These are phyloP conservation scores for Rhizopogon vinicolor DNA, from an alignment of 768 basidiomycete species.

Conservation along the genomic window DNA sequence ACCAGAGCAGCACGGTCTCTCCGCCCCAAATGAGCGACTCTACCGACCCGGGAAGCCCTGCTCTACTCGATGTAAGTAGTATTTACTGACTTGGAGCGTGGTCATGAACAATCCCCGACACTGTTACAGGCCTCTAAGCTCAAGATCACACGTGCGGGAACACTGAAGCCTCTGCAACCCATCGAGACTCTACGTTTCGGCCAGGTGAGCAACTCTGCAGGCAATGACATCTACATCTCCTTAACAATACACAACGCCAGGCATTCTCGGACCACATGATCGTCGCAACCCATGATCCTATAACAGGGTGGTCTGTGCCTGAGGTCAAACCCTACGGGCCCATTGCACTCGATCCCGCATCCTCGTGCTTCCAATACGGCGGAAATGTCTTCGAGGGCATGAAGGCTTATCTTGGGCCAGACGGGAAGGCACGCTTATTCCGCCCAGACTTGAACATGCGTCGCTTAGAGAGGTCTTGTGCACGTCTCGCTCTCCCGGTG, in stretches of 20 bases:
- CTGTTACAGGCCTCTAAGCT: conserved; percentile 51
- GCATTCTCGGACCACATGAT: conserved; percentile 80
- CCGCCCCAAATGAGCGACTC: neutral
- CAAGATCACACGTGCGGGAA: conserved; percentile 38
- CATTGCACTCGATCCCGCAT: conserved; percentile 51
- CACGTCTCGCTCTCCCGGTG: conserved; percentile 70
- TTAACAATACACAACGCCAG: conserved; percentile 23
- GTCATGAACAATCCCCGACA: neutral
- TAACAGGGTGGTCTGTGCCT: conserved; percentile 64
- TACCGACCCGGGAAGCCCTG: neutral
- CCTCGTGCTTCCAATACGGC: conserved; percentile 60
- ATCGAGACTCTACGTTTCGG: conserved; percentile 53
- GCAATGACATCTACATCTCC: conserved; percentile 1
- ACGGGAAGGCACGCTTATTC: conserved; percentile 75
- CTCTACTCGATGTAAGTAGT: conserved; percentile 17
- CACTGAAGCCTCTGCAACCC: conserved; percentile 47
- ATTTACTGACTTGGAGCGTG: neutral
- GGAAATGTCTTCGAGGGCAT: conserved; percentile 58
- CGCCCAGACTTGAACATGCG: conserved; percentile 83
- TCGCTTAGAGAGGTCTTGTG: conserved; percentile 65
- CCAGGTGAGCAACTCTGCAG: conserved; percentile 32
- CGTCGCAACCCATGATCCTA: conserved; percentile 55
- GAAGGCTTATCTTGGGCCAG: conserved; percentile 72
- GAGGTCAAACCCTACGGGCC: conserved; percentile 70
- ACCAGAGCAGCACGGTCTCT: neutral